Conservation (phyloP, 495 filamentous ascomycete species). For the Achaetomiella virescens region DNA sequence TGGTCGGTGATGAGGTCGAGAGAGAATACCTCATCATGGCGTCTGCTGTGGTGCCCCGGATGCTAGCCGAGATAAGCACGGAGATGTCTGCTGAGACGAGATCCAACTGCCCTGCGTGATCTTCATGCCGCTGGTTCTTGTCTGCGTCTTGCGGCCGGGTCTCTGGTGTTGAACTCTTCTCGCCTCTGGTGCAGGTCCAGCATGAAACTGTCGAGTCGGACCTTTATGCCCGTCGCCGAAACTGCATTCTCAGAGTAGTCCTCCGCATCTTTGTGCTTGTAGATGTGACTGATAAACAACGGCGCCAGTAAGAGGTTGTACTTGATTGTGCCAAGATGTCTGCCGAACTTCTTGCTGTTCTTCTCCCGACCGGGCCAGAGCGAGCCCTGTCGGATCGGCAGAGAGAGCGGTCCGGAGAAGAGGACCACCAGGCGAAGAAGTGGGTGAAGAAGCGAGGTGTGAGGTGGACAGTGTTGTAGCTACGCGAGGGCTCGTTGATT, state of each 20-base stretch:
- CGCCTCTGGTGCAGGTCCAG: slow-evolving; percentile 91
- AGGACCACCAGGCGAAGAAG: slow-evolving; percentile 98
- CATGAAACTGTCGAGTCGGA: slow-evolving; percentile 90
- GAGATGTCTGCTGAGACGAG: slow-evolving; percentile 86
- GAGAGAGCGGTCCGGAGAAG: slow-evolving; percentile 89
- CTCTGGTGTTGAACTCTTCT: slow-evolving; percentile 78
- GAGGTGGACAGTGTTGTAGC: slow-evolving; percentile 92
- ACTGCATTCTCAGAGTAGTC: slow-evolving; percentile 74
- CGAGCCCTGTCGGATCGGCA: slow-evolving; percentile 85
- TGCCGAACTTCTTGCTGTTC: slow-evolving; percentile 95
- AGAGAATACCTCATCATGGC: slow-evolving; percentile 61
- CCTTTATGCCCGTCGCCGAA: slow-evolving; percentile 88
- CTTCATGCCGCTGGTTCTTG: slow-evolving; percentile 82
- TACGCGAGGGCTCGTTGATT: slow-evolving; percentile 64
- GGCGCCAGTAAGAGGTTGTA: slow-evolving; percentile 91
- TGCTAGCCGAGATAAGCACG: slow-evolving; percentile 88
- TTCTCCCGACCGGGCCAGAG: slow-evolving; percentile 90
- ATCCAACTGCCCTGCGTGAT: slow-evolving; percentile 93
- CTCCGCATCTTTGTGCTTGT: slow-evolving; percentile 95
- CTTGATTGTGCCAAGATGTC: slow-evolving; percentile 94
- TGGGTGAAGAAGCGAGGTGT: slow-evolving; percentile 95
- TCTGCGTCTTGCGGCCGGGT: slow-evolving; percentile 63
- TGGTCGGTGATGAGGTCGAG: slow-evolving; percentile 43
- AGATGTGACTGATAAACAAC: slow-evolving; percentile 90
- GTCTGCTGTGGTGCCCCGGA: slow-evolving; percentile 67